phyloP scores from a whole-genome alignment of 768 basidiomycete species.

The Leccinum subgranulosum region DNA sequence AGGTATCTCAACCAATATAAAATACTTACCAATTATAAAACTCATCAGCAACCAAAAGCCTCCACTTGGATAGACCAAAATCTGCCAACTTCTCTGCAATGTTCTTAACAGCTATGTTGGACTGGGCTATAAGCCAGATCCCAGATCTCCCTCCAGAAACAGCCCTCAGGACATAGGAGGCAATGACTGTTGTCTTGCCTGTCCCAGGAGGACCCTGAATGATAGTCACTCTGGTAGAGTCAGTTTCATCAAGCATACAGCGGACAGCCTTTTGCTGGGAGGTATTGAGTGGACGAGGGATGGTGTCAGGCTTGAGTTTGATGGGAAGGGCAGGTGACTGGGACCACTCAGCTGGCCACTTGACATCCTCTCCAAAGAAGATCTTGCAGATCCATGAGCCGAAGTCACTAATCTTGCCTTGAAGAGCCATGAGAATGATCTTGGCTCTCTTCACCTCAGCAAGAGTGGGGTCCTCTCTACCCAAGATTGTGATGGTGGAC shows the following conservation, averaged over 20 bases:
- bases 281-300: constrained; percentile 34
- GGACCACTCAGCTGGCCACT: constrained; percentile 38
- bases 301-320: constrained; percentile 10
- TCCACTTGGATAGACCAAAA: constrained; percentile 54
- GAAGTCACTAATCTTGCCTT: constrained; percentile 29
- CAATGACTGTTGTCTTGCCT: constrained; percentile 74
- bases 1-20: not conserved
- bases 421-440: constrained; percentile 33
- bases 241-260: constrained; percentile 37
- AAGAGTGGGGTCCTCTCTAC: constrained; percentile 52
- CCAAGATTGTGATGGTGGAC: constrained; percentile 44
- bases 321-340: constrained; percentile 16
- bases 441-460: constrained; percentile 48
- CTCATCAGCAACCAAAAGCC: constrained; percentile 65
- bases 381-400: constrained; percentile 39
- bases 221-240: constrained; percentile 34
- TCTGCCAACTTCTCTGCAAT: constrained; percentile 77
- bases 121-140: constrained; percentile 81
- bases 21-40: constrained; percentile 64
- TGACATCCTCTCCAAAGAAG: constrained; percentile 29
- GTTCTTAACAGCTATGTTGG: constrained; percentile 87
- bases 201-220: constrained; percentile 61
- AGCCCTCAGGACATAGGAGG: constrained; percentile 53
- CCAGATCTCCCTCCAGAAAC: constrained; percentile 39
- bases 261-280: constrained; percentile 38